Conservation (phyloP, 2,329 filamentous ascomycete species). For the Dactylonectria estremocensis region DNA sequence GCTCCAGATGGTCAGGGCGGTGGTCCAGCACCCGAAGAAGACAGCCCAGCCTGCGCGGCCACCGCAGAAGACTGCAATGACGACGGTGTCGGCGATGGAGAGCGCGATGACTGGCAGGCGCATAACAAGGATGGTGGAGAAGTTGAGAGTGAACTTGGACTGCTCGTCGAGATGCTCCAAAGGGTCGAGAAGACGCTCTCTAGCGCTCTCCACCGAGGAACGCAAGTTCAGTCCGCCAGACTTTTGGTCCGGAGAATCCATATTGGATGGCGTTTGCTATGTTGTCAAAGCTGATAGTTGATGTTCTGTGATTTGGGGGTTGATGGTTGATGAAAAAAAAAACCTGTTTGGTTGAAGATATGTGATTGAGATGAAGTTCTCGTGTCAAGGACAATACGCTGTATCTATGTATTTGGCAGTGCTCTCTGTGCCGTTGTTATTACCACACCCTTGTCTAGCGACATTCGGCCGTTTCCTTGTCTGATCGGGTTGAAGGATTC, state of each 20-base stretch:
- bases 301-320: background rate
- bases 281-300: background rate
- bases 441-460: too few relatives aligned
- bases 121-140: slow-evolving; percentile 37
- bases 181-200: slow-evolving; percentile 36
- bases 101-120: slow-evolving; percentile 35
- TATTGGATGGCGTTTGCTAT: background rate
- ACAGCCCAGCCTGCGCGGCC: slow-evolving; percentile 4
- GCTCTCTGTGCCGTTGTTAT: too few relatives aligned
- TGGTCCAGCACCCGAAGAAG: slow-evolving; percentile 31
- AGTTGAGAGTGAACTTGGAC: too few relatives aligned
- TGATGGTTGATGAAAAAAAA: background rate
- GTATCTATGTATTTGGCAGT: too few relatives aligned
- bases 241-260: background rate
- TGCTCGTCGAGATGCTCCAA: slow-evolving; percentile 26
- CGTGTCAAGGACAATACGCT: too few relatives aligned
- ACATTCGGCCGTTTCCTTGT: too few relatives aligned
- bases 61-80: slow-evolving; percentile 21
- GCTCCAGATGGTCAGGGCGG: slow-evolving; percentile 36
- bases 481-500: too few relatives aligned
- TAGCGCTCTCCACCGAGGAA: slow-evolving; percentile 34
- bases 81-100: slow-evolving; percentile 34
- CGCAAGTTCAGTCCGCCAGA: slow-evolving; percentile 6
- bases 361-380: too few relatives aligned
- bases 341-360: too few relatives aligned